These are phyloP conservation scores for Fusarium verrucosum DNA, from an alignment of 2,329 filamentous ascomycete genomes.

Conservation along the genomic window DNA sequence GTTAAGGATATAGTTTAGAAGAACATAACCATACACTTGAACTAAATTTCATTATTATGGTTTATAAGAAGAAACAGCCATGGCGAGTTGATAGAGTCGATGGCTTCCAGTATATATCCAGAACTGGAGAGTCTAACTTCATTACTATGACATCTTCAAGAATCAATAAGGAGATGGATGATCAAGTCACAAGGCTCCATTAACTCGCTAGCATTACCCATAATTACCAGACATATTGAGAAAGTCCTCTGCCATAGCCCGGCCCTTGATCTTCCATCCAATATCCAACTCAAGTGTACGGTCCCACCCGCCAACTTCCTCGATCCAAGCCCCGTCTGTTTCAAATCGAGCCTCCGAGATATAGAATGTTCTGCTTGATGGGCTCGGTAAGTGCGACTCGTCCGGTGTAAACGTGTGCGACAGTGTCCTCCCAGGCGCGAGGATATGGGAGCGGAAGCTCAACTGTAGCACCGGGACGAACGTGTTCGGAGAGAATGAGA, in stretches of 20 bases:
- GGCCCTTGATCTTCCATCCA: neutral
- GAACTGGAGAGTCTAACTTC: neutral
- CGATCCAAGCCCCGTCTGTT: neutral
- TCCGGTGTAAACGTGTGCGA: conserved; percentile 65
- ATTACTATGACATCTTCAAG: neutral
- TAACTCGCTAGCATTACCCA: conserved; percentile 3
- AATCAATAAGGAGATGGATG: neutral
- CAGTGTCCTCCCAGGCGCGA: conserved; percentile 63
- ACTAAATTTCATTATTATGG: neutral
- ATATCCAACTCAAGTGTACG: neutral
- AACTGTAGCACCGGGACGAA: conserved; percentile 62
- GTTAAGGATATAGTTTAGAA: neutral
- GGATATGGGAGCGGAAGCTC: conserved; percentile 68
- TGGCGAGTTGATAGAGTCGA: neutral
- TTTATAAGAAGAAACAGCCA: neutral
- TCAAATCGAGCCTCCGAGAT: conserved; percentile 62
- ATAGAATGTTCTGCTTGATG: conserved; percentile 62
- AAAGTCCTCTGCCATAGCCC: neutral
- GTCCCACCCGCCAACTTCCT: neutral
- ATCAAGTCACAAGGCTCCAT: neutral
- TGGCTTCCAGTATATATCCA: neutral
- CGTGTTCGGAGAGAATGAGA: conserved; percentile 63
- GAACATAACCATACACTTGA: neutral
- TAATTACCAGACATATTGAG: neutral
- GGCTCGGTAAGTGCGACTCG: conserved; percentile 55